phyloP scores from a whole-genome alignment of 2,329 filamentous ascomycete genomes.

The Torrubiella hemipterigena region DNA sequence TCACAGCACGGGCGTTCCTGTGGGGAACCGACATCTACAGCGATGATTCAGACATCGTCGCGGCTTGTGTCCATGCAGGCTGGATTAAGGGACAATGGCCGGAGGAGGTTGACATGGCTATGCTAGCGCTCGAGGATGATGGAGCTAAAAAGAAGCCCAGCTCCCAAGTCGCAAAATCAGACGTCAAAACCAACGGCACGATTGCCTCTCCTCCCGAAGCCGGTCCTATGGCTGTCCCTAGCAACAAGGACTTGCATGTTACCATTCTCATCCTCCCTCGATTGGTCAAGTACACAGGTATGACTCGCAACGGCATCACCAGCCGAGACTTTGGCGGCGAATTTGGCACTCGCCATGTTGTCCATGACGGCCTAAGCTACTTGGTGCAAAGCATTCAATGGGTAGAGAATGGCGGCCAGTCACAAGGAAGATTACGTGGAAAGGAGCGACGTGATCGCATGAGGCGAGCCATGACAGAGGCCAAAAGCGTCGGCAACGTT shows the following conservation, averaged over 20 bases:
- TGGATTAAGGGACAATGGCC: constrained; percentile 87
- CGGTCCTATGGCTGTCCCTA: constrained; percentile 51
- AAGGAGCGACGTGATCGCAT: constrained; percentile 45
- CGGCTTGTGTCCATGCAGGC: constrained; percentile 83
- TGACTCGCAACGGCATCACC: constrained; percentile 67
- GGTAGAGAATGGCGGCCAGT: constrained; percentile 63
- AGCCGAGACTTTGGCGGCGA: constrained; percentile 66
- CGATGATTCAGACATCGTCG: constrained; percentile 88
- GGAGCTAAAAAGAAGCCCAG: constrained; percentile 15
- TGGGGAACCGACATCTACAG: constrained; percentile 96
- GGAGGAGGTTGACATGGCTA: constrained; percentile 58
- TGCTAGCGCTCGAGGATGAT: constrained; percentile 45
- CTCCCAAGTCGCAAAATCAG: constrained; percentile 25
- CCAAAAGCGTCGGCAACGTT: constrained; percentile 25
- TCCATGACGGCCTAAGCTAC: constrained; percentile 82
- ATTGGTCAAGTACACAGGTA: constrained; percentile 63
- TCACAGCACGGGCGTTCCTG: constrained; percentile 66
- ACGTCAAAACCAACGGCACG: too few relatives aligned
- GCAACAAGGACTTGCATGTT: constrained; percentile 72
- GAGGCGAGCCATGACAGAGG: constrained; percentile 40
- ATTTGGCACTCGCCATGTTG: constrained; percentile 24
- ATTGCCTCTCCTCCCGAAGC: constrained; percentile 44
- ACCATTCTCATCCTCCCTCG: constrained; percentile 73
- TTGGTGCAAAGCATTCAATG: constrained; percentile 73
- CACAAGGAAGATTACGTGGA: constrained; percentile 42